phyloP scores from a whole-genome alignment of 75 land plant species.

The Chamaecyparis obtusa region DNA sequence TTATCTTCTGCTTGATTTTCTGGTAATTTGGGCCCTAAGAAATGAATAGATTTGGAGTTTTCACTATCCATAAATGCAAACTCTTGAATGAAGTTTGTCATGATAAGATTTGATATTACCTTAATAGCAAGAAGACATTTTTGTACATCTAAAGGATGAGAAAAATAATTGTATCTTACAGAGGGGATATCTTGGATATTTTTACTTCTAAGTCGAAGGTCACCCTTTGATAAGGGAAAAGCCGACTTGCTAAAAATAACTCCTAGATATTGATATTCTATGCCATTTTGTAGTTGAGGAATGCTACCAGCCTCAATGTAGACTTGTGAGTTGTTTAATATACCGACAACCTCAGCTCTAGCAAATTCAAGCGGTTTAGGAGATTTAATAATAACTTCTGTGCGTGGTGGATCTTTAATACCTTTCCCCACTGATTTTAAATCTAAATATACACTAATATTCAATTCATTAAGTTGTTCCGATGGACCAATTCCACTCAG shows the following conservation, averaged over 20 bases:
- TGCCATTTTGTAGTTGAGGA: too few relatives aligned
- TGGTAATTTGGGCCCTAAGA: constrained; percentile 19
- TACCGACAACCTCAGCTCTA: too few relatives aligned
- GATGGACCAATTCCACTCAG: too few relatives aligned
- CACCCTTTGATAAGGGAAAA: not conserved
- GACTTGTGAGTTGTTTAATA: too few relatives aligned
- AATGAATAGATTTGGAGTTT: not conserved
- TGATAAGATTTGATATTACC: constrained; percentile 29
- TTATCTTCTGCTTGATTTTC: constrained; percentile 16
- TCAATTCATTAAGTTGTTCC: too few relatives aligned
- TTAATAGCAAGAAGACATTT: constrained; percentile 55
- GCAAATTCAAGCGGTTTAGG: too few relatives aligned
- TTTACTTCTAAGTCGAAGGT: not conserved
- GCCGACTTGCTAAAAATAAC: not conserved
- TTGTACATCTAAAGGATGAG: constrained; percentile 49
- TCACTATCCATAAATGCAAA: too few relatives aligned
- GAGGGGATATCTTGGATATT: not conserved
- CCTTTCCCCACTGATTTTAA: too few relatives aligned
- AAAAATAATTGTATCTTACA: not conserved
- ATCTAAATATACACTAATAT: too few relatives aligned
- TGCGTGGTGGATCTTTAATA: not conserved
- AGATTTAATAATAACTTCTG: not conserved
- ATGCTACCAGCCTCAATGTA: too few relatives aligned
- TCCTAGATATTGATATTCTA: not conserved
- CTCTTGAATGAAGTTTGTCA: constrained; percentile 14